A percentile compares a stretch with the other conserved stretches of the same genome.
phyloP scores from a whole-genome alignment of 495 filamentous ascomycete genomes.

The Aspergillus asperescens region DNA sequence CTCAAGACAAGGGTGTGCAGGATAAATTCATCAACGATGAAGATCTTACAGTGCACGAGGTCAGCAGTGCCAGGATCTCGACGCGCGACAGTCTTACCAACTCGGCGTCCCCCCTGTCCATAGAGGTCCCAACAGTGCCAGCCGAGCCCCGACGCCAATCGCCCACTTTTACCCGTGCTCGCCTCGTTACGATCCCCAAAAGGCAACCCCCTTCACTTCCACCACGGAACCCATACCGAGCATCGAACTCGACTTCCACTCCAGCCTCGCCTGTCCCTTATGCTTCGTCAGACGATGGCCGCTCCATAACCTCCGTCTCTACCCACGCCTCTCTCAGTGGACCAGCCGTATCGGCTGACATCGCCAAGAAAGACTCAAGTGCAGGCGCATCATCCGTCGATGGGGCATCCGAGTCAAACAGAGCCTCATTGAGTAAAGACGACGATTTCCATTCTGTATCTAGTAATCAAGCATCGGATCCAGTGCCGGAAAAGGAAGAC shows the following conservation, averaged over 20 bases:
- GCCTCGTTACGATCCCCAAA: constrained; percentile 68
- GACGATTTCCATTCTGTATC: constrained; percentile 49
- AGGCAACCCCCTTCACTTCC: constrained; percentile 61
- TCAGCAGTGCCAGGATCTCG: constrained; percentile 39
- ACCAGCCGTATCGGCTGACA: constrained; percentile 16
- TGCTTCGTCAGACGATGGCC: constrained; percentile 16
- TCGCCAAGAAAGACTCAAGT: constrained; percentile 20
- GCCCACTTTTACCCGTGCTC: constrained; percentile 54
- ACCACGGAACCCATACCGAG: constrained; percentile 51
- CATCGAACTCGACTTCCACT: constrained; percentile 20
- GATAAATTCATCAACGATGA: constrained; percentile 22
- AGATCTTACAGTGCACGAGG: constrained; percentile 41
- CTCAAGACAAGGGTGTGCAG: constrained; percentile 19
- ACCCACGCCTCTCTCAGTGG: constrained; percentile 21
- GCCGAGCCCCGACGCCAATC: constrained; percentile 41
- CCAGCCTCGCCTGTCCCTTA: constrained; percentile 17
- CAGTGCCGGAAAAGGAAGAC: constrained; percentile 13
- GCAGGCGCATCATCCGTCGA: constrained; percentile 20
- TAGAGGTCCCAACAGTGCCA: constrained; percentile 35
- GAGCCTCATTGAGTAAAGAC: constrained; percentile 26
- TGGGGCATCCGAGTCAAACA: constrained; percentile 19
- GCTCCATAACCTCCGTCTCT: constrained; percentile 22
- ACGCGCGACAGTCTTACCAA: constrained; percentile 40
- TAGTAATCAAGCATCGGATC: constrained; percentile 13
- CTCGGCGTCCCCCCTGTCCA: constrained; percentile 49